These are phyloP conservation scores for Xylariaceae sp. DNA, from an alignment of 2,329 filamentous ascomycete species.

Conservation along the genomic window DNA sequence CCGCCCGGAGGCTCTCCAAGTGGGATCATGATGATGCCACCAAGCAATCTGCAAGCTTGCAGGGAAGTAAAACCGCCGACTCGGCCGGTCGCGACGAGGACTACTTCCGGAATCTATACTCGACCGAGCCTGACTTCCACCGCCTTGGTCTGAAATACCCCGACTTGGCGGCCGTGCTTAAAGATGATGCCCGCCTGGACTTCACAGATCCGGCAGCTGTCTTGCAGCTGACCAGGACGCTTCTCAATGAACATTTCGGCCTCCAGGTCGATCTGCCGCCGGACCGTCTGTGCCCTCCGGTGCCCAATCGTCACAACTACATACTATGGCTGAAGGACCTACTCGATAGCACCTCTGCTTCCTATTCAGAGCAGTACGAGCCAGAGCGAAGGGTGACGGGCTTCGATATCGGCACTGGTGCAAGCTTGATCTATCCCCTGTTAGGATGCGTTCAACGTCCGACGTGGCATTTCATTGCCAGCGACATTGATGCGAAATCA, in stretches of 20 bases:
- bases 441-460: slow-evolving; percentile 66
- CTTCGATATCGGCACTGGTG: slow-evolving; percentile 84
- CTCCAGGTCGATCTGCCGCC: slow-evolving; percentile 66
- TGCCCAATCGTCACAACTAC: slow-evolving; percentile 78
- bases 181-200: slow-evolving; percentile 54
- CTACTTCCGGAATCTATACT: slow-evolving; percentile 29
- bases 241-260: slow-evolving; percentile 72
- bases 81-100: slow-evolving; percentile 16
- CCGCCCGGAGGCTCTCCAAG: slow-evolving; percentile 1
- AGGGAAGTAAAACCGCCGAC: not conserved
- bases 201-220: slow-evolving; percentile 76
- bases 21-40: not conserved
- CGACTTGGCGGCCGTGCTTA: slow-evolving; percentile 30
- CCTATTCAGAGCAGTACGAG: slow-evolving; percentile 41
- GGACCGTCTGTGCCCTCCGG: slow-evolving; percentile 81
- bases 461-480: slow-evolving; percentile 68
- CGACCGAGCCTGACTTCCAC: slow-evolving; percentile 26
- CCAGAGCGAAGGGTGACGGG: slow-evolving; percentile 56
- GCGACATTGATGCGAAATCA: slow-evolving; percentile 74
- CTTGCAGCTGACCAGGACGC: slow-evolving; percentile 74
- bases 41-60: not conserved
- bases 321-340: slow-evolving; percentile 83
- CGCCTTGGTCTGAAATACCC: slow-evolving; percentile 26
- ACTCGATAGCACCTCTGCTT: slow-evolving; percentile 65
- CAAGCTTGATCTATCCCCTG: slow-evolving; percentile 86